A percentile compares a stretch with the other conserved stretches of the same genome.
Conservation (phyloP, 768 basidiomycete genomes). For the Rhodotorula taiwanensis region DNA sequence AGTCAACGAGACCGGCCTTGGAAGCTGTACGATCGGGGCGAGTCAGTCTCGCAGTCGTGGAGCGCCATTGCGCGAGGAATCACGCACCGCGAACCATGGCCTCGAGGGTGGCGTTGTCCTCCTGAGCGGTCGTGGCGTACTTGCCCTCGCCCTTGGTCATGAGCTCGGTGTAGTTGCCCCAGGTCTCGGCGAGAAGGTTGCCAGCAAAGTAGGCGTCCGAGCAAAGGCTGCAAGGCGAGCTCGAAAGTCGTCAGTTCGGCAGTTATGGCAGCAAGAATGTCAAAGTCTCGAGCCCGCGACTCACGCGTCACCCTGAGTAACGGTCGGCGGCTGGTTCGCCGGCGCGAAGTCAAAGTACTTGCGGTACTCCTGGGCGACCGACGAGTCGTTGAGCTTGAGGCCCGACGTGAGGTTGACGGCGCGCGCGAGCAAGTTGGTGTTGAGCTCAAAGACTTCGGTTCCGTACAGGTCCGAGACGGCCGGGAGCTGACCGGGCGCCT, state of each 20-base stretch:
- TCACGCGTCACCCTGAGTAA: constrained; percentile 44
- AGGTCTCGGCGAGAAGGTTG: constrained; percentile 44
- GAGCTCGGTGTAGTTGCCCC: constrained; percentile 47
- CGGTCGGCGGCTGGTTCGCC: constrained; percentile 44
- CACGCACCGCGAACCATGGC: constrained; percentile 43
- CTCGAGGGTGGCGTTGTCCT: constrained; percentile 49
- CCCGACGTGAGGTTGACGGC: constrained; percentile 42
- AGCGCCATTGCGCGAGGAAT: no score
- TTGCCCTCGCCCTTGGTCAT: constrained; percentile 44
- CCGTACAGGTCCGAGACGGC: constrained; percentile 44
- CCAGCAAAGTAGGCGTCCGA: constrained; percentile 47
- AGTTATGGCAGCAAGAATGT: no score
- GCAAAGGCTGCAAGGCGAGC: not conserved
- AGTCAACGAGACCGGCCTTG: constrained; percentile 45
- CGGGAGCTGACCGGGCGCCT: constrained; percentile 23
- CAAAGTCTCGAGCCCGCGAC: not conserved
- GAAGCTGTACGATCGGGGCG: constrained; percentile 36
- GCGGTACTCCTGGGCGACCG: constrained; percentile 44
- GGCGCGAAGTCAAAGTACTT: constrained; percentile 43
- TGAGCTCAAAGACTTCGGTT: constrained; percentile 52
- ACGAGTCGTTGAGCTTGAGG: constrained; percentile 46
- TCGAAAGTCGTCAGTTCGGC: no score
- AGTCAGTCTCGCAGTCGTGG: not conserved
- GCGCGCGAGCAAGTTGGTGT: constrained; percentile 47
- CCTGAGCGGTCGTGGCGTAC: constrained; percentile 45